Evolutionary conservation across 164 flowering plant genomes (phyloP).

Genomic region (Vitis rotundifolia): DNA sequence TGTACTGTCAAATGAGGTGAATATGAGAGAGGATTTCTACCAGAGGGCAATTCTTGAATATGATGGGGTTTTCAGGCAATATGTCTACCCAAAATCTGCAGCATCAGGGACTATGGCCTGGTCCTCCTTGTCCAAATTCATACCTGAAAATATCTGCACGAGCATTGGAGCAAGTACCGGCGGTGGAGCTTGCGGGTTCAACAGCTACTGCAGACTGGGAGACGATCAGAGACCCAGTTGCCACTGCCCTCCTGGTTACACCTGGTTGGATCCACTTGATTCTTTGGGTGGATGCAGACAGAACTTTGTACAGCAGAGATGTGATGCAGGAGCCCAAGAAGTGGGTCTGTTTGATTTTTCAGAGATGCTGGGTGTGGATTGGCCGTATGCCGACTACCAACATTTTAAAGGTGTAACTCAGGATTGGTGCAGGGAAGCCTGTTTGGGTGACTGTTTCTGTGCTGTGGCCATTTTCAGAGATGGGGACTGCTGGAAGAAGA

Average conservation of each 20-base stretch:
- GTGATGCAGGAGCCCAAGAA: not conserved
- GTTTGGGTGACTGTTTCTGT: slow-evolving; percentile 41
- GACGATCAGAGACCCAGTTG: too few relatives aligned
- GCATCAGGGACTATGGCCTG: not conserved
- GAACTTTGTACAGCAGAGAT: not conserved
- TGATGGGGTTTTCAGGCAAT: too few relatives aligned
- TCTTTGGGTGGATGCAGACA: not conserved
- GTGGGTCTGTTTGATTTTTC: not conserved
- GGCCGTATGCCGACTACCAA: slow-evolving; percentile 16
- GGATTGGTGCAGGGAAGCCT: slow-evolving; percentile 25
- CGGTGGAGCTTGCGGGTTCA: not conserved
- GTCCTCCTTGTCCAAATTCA: not conserved
- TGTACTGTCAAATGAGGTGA: too few relatives aligned
- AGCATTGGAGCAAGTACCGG: not conserved
- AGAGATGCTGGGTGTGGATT: slow-evolving; percentile 16
- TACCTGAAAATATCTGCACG: not conserved
- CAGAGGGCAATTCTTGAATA: too few relatives aligned
- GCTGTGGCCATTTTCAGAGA: slow-evolving; percentile 23
- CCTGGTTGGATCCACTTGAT: not conserved
- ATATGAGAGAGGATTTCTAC: not conserved
- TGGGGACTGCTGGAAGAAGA: slow-evolving; percentile 43
- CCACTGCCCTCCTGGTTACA: too few relatives aligned
- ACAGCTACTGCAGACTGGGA: too few relatives aligned
- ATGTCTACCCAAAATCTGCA: not conserved
- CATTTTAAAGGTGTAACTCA: slow-evolving; percentile 1